phyloP scores from a whole-genome alignment of 768 basidiomycete species.

The Heimioporus sp. region DNA sequence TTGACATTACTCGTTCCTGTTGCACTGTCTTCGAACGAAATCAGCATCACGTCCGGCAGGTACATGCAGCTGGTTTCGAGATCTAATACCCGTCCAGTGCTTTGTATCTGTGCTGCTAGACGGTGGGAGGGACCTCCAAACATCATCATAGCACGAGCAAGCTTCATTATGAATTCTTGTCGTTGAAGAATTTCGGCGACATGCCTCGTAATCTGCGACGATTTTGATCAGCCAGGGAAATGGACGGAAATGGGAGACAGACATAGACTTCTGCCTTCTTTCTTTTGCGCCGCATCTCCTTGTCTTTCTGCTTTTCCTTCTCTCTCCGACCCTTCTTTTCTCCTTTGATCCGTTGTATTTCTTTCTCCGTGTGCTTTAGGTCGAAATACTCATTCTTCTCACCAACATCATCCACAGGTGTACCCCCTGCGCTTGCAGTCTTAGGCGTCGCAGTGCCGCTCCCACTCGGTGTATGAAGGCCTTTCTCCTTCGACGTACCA shows the following conservation, averaged over 20 bases:
- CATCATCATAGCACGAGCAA: slow-evolving; percentile 86
- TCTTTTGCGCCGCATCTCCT: slow-evolving; percentile 49
- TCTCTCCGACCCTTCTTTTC: slow-evolving; percentile 38
- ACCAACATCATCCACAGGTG: slow-evolving; percentile 17
- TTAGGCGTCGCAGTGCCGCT: slow-evolving; percentile 19
- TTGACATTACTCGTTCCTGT: slow-evolving; percentile 83
- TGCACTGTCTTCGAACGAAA: slow-evolving; percentile 77
- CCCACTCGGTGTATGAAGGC: slow-evolving; percentile 8
- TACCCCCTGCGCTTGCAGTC: slow-evolving; percentile 15
- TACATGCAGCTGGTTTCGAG: slow-evolving; percentile 72
- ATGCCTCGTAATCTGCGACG: slow-evolving; percentile 69
- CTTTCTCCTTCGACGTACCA: slow-evolving; percentile 6
- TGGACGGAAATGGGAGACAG: slow-evolving; percentile 24
- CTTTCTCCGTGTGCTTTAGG: slow-evolving; percentile 27
- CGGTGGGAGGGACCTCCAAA: slow-evolving; percentile 84
- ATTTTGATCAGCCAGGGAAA: background rate
- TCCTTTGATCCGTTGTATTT: slow-evolving; percentile 16
- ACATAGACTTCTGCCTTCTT: slow-evolving; percentile 79
- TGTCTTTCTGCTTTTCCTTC: slow-evolving; percentile 28
- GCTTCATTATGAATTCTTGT: slow-evolving; percentile 83
- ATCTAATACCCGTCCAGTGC: slow-evolving; percentile 77
- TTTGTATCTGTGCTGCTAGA: slow-evolving; percentile 76
- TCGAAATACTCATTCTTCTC: slow-evolving; percentile 31
- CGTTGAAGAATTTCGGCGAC: slow-evolving; percentile 79
- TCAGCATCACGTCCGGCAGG: slow-evolving; percentile 70